These are phyloP conservation scores for Termitomyces sp. DNA, from an alignment of 768 basidiomycete species.

Conservation along the genomic window DNA sequence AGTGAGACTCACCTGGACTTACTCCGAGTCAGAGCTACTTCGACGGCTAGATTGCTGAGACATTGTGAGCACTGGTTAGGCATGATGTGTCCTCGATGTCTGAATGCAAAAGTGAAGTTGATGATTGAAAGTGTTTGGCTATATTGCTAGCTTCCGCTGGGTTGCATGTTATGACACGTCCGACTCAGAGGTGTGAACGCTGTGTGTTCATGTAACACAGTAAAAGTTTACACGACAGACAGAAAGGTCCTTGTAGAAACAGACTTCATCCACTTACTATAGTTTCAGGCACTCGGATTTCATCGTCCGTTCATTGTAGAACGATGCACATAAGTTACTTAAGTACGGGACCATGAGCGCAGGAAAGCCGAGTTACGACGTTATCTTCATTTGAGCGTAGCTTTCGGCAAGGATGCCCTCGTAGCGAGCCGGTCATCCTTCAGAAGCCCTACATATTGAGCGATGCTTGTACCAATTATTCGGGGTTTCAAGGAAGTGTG, in stretches of 20 bases:
- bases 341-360: neutral
- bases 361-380: neutral
- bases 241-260: neutral
- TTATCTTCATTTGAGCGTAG: neutral
- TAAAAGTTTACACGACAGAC: neutral
- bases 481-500: neutral
- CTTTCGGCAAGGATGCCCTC: neutral
- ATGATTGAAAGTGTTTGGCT: neutral
- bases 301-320: neutral
- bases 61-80: neutral
- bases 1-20: neutral
- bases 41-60: neutral
- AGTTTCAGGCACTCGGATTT: neutral
- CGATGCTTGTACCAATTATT: neutral
- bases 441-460: neutral
- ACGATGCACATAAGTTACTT: neutral
- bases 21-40: neutral
- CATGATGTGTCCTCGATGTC: neutral
- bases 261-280: no score
- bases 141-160: no score
- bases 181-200: neutral
- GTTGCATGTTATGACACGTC: neutral
- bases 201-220: neutral
- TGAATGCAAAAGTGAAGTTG: neutral
- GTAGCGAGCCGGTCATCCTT: neutral